Conservation (phyloP, 352 stramenopile genomes). For the Halophytophthora polymorphica region DNA sequence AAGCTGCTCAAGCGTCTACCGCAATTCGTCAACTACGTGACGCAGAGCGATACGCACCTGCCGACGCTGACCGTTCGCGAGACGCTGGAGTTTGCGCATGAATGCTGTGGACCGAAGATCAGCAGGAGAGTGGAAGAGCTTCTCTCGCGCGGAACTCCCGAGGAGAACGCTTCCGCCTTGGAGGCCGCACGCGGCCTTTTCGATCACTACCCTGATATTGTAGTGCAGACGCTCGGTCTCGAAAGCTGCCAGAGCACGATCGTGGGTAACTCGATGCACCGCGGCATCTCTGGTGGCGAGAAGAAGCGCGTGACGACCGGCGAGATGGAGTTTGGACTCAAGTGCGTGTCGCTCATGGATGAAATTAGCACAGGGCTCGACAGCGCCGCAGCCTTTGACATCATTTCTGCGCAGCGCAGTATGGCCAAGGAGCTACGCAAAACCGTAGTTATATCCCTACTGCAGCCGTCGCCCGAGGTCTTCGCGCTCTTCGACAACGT, state of each 20-base stretch:
- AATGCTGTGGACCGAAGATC: constrained; percentile 45
- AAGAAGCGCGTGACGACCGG: no score
- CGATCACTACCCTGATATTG: constrained; percentile 53
- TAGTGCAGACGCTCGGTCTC: constrained; percentile 53
- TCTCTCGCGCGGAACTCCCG: constrained; percentile 30
- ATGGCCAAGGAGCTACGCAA: constrained; percentile 44
- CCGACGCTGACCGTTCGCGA: constrained; percentile 52
- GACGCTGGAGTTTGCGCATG: constrained; percentile 55
- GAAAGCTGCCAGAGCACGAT: constrained; percentile 53
- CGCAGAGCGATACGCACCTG: constrained; percentile 45
- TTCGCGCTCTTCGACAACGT: constrained; percentile 94
- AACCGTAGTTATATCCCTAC: constrained; percentile 72
- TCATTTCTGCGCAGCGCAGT: constrained; percentile 40
- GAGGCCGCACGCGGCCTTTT: constrained; percentile 31
- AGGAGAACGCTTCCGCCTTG: constrained; percentile 45
- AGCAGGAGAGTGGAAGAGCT: constrained; percentile 23
- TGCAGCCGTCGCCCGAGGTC: no score
- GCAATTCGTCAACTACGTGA: constrained; percentile 52
- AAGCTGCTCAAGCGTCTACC: constrained; percentile 35
- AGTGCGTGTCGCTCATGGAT: constrained; percentile 80
- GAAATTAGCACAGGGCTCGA: constrained; percentile 70
- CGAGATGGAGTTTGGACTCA: constrained; percentile 79
- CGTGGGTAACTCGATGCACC: constrained; percentile 50
- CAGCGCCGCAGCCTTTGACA: constrained; percentile 56
- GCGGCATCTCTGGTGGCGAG: constrained; percentile 64